Base-by-base conservation (phyloP, 495 filamentous ascomycete species). In the Penicillium chermesinum region DNA sequence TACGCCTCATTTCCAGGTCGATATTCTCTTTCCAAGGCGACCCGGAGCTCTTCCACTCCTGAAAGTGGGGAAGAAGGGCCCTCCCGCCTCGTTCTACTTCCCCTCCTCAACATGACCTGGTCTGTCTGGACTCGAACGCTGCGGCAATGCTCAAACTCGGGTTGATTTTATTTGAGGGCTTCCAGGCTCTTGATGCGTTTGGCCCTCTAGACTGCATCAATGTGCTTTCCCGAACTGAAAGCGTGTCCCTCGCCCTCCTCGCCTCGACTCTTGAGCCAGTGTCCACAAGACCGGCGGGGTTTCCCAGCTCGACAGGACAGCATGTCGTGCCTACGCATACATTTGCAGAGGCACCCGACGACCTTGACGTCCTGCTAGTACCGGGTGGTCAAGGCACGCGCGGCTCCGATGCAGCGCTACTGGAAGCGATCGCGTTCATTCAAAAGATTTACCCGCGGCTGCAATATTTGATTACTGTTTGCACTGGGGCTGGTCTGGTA, bases 121-220 rank as follows among this genome's bases (percentile, higher is more conserved):
- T n/a, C n/a, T n/a, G n/a, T n/a, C n/a, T n/a, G n/a, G n/a, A n/a
- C n/a, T n/a, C 25, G 25, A 4, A 30, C 10, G 5, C 25, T 41
- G n/a, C 38, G 22, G 16, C 22, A 9, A 33, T 36, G n/a, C 55
- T 66, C 20, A 55, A 50, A 22, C 46, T 65, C 16, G 64, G 55
- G 18, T 21, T 68, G 3, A 22, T 54, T 20, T 50, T 70, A 2
- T 70, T 61, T 47, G 63, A 60, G 4, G 66, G 63, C 39, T 70
- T 70, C 53, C 55, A 70, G 49, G 61, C 65, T 41, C 60, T 77
- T 15, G 75, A 80, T 49, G 70, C 71, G 39, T 74, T 81, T 64
- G 84, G 83, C 0, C 82, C 81, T 6, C 62, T 87, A n/a, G 80
- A 85, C 54, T 64, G 68, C 46, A 62, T 87, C 14, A 84, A 84